Evolutionary conservation across 108 stramenopile genomes (phyloP), one percentile per base, ranked within the genome.

Genomic region (Nannochloropsis gaditana): DNA sequence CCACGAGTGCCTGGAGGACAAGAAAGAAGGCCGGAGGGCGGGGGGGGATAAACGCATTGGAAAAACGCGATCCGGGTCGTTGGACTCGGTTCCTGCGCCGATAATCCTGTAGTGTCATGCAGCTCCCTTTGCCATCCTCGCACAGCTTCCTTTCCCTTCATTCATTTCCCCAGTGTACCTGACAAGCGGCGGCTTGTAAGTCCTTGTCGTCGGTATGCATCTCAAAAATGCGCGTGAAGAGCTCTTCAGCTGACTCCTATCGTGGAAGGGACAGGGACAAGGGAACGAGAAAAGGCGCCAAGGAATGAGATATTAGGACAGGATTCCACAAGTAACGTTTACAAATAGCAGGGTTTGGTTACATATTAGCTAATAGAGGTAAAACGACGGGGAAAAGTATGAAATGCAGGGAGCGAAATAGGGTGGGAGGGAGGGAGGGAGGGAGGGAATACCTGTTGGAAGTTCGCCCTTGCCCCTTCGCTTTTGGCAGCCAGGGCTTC

Each of bases 401-500:
- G 47, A 15, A 15, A 50, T 0, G 47, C 15, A 73, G 59, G 59
- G 59, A 73, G 59, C 19, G 59, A 73, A 73, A 8, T 4, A 73
- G 59, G 2, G 59, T 6, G 59, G 59, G 8, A 73, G 59, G 59
- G 59, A 73, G 59, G 59, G 4, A 73, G 59, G 59, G n/a, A 3
- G n/a, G 19, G n/a, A 15, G 1, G n/a, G 19, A 15, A 15, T 73
- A 73, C 59, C 59, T 73, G 59, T n/a, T 73, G 19, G 6, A 73
- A 73, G n/a, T 73, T 15, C 59, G 59, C 59, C 59, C 59, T 15
- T n/a, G 59, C 59, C 59, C 59, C 59, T n/a, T 73, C 59, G 59
- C 59, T 73, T n/a, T 73, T 73, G 59, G 59, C 59, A 73, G 59
- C 59, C 59, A 73, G 59, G 3, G 59, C 59, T n/a, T 73, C 59